phyloP scores from a whole-genome alignment of 2,329 filamentous ascomycete species.

The Colletotrichum eremochloae region DNA sequence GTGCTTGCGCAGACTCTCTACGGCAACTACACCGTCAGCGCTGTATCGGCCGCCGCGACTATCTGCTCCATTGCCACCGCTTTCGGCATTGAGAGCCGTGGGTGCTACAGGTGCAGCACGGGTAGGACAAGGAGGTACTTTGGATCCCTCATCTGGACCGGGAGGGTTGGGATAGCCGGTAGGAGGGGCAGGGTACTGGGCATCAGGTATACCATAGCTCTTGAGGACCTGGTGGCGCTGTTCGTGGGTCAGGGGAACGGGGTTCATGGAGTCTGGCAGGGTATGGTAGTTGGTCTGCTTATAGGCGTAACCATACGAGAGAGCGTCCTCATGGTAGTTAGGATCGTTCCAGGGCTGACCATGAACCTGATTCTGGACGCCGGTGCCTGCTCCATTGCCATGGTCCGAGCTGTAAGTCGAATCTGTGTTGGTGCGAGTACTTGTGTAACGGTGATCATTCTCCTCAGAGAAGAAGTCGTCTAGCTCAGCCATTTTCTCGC shows the following conservation, averaged over 20 bases:
- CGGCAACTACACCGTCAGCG: background rate
- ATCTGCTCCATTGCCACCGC: background rate
- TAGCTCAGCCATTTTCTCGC: conserved; percentile 18
- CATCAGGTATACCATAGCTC: conserved; percentile 25
- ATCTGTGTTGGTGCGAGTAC: background rate
- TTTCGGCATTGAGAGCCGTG: background rate
- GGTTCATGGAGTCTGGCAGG: conserved; percentile 13
- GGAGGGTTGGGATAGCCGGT: conserved; percentile 26
- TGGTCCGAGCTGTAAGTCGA: background rate
- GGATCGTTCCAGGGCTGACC: conserved; percentile 28
- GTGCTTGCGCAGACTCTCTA: conserved; percentile 31
- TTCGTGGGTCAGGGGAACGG: conserved; percentile 20
- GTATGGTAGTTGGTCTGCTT: conserved; percentile 18
- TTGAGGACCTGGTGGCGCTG: conserved; percentile 29
- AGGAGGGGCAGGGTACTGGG: conserved; percentile 30
- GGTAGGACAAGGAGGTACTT: conserved; percentile 27
- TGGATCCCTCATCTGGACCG: conserved; percentile 15
- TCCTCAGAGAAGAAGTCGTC: conserved; percentile 37
- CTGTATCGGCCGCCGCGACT: background rate
- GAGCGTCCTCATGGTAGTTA: conserved; percentile 30
- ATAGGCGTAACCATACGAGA: conserved; percentile 32
- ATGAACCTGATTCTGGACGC: background rate
- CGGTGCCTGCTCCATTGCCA: background rate
- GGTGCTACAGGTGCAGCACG: conserved; percentile 20
- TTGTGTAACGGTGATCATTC: conserved; percentile 19